phyloP scores from a whole-genome alignment of 2,329 filamentous ascomycete species.

The Cladophialophora immunda region DNA sequence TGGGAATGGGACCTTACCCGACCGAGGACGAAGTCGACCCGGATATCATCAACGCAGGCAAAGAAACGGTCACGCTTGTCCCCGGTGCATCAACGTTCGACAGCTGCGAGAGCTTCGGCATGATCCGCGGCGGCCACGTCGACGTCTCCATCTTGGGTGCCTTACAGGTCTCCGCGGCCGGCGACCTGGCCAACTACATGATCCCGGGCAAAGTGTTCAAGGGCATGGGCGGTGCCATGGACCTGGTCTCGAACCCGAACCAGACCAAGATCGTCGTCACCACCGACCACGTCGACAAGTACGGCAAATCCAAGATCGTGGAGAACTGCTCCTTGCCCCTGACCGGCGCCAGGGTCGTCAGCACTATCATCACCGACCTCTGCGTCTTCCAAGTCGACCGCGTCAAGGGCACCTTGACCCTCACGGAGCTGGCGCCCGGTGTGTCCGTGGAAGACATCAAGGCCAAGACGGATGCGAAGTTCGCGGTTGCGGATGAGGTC shows the following conservation, averaged over 20 bases:
- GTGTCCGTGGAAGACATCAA: slow-evolving; percentile 73
- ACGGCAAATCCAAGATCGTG: slow-evolving; percentile 73
- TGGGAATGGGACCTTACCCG: slow-evolving; percentile 84
- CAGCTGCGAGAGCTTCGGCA: slow-evolving; percentile 81
- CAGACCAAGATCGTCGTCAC: slow-evolving; percentile 76
- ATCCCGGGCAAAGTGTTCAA: slow-evolving; percentile 85
- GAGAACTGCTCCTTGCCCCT: slow-evolving; percentile 70
- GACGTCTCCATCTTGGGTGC: slow-evolving; percentile 85
- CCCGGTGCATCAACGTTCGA: slow-evolving; percentile 81
- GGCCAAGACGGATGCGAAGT: slow-evolving; percentile 74
- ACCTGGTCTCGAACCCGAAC: slow-evolving; percentile 75
- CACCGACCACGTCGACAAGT: slow-evolving; percentile 74
- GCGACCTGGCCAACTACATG: slow-evolving; percentile 90
- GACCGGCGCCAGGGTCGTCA: slow-evolving; percentile 72
- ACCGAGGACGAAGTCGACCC: slow-evolving; percentile 75
- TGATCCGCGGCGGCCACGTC: slow-evolving; percentile 86
- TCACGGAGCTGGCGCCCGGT: slow-evolving; percentile 75
- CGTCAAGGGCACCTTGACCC: slow-evolving; percentile 66
- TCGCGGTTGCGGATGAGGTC: slow-evolving; percentile 68
- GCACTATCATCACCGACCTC: slow-evolving; percentile 77
- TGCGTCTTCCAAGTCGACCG: slow-evolving; percentile 81
- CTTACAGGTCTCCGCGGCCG: slow-evolving; percentile 79
- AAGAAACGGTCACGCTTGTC: slow-evolving; percentile 83
- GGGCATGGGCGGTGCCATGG: slow-evolving; percentile 85
- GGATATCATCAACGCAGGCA: slow-evolving; percentile 86